Base-by-base conservation (phyloP, 1,284 basidiomycete genomes). In the Pseudozyma sp. region DNA sequence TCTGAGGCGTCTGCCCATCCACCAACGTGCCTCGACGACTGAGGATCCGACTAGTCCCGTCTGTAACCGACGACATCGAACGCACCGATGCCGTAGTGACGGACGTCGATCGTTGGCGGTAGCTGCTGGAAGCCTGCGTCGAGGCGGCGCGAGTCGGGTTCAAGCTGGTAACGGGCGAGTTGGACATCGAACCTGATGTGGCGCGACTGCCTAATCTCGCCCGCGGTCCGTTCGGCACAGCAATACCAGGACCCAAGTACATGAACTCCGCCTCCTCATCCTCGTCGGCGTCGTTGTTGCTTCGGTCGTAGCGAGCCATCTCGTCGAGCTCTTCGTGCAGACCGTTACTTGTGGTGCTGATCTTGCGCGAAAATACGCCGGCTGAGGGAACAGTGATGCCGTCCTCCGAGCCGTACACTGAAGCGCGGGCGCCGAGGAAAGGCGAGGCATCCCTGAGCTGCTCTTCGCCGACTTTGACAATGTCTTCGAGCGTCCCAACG, bases 161-260 rank as follows among this genome's bases (percentile, higher is more conserved):
- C 30, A 66, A 39, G 31, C 70, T 73, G 2, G 70, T 62, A n/a
- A 62, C 61, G 11, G 70, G 70, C 8, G 72, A 75, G 29, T 56
- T 57, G 44, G 52, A 35, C 33, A 46, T 53, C 34, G 73, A 64
- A 13, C 53, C 56, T 16, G 50, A 17, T 0, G 63, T 60, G 6
- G 73, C 43, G 11, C 60, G 58, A 40, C 60, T 59, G 46, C 44
- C 60, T 13, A 64, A 67, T 30, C 67, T 40, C 4, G 71, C 54
- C 4, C 76, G 51, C 5, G 77, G 77, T 0, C 78, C 78, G 34
- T 80, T 79, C 9, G 78, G 78, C 35, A 79, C 79, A 13, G 68
- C 73, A 14, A 80, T 70, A 39, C 76, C 79, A 17, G 79, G 79
- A 10, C 78, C 78, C 13, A 78, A 64, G 44, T 74, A 81, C 75